phyloP scores from a whole-genome alignment of 768 basidiomycete genomes.

The Boletus pseudo-olivaceus region DNA sequence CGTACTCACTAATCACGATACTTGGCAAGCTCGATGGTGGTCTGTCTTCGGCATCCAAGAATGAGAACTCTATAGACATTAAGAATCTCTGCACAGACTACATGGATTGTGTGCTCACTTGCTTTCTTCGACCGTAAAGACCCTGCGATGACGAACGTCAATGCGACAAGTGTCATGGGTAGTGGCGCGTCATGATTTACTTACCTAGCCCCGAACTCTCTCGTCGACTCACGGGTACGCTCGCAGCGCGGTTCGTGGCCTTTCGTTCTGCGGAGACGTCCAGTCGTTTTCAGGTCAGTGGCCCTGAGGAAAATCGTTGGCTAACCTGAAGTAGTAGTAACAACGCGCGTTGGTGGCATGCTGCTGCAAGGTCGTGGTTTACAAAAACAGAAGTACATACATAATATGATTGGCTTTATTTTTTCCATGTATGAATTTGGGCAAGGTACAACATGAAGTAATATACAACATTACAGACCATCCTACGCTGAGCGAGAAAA shows the following conservation, averaged over 20 bases:
- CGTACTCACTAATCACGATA: slow-evolving; percentile 12
- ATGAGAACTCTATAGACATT: slow-evolving; percentile 8
- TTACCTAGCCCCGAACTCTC: slow-evolving; percentile 15
- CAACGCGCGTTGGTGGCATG: slow-evolving; percentile 10
- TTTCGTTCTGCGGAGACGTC: slow-evolving; percentile 12
- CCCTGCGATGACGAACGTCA: slow-evolving; percentile 15
- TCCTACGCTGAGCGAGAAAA: slow-evolving; percentile 4
- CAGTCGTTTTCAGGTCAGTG: slow-evolving; percentile 1
- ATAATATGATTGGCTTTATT: neutral
- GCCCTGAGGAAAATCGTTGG: neutral
- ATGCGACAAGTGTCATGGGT: neutral
- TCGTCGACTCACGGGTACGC: slow-evolving; percentile 16
- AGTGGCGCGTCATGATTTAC: slow-evolving; percentile 6
- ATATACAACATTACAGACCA: neutral
- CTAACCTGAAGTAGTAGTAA: slow-evolving; percentile 16
- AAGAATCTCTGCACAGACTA: neutral
- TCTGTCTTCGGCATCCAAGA: slow-evolving; percentile 4
- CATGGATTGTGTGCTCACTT: slow-evolving; percentile 10
- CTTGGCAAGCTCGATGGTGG: slow-evolving; percentile 5
- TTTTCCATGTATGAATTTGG: slow-evolving; percentile 4
- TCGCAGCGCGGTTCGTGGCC: slow-evolving; percentile 7
- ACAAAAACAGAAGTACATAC: neutral
- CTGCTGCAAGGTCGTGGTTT: neutral
- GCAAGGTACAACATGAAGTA: neutral
- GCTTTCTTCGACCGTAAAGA: slow-evolving; percentile 11